Base-by-base conservation (phyloP, 148 eudicot species). In the Camellia lanceoleosa region DNA sequence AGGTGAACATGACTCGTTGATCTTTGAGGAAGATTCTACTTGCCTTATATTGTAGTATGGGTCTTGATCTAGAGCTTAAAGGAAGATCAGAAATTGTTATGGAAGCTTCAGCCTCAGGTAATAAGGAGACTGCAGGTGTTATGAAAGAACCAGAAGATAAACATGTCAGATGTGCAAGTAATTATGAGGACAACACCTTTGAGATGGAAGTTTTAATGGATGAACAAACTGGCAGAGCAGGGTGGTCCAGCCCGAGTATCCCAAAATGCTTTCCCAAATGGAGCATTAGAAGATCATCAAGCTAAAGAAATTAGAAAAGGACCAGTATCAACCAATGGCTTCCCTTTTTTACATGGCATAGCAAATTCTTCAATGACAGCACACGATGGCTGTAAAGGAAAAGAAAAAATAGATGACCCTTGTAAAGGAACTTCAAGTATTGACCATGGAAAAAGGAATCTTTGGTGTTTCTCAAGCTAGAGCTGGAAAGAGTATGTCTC, bases 51-150 rank as follows among this genome's bases (percentile, higher is more conserved):
- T 66, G 79, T 20, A 59, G 62, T 47, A 87, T 90, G 92, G 89
- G 83, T 83, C 86, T 87, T 83, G 88, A 85, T 80, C 49, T 85
- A 63, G 89, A 82, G 64, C 75, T 68, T 74, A 82, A 83, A 85
- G 83, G 60, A 68, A 72, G 87, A 84, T 63, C 69, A 55, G 83
- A 75, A 18, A 74, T 12, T 42, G 71, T 55, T 23, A 81, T 84
- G 87, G 90, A 87, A 46, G 82, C 78, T 76, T 82, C 88, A 23
- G 23, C 23, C 23, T 23, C 23, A 38, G 81, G 84, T 49, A 63
- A 70, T 61, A 85, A 87, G 73, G 85, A 79, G 65, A 79, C 79
- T 73, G 78, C 52, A 52, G 66, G 66, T 76, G 12, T 68, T 70
- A 54, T 62, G 38, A 75, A 76, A 81, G 77, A 86, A 73, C 77